Conservation (phyloP, 176 grass and related monocot species). For the Aechmea fasciata region DNA sequence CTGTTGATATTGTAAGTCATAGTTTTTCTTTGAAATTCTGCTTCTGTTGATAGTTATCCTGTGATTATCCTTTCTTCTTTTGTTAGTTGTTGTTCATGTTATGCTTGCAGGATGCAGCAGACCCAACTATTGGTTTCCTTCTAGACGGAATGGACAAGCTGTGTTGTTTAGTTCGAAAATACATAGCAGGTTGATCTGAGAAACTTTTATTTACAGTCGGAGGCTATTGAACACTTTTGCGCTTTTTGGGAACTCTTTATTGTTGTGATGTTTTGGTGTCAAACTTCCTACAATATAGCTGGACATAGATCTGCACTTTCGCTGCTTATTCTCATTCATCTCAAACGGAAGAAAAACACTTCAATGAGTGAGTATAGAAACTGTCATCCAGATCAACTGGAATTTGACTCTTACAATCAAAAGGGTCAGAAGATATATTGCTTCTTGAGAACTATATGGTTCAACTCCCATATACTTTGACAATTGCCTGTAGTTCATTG, state of each 20-base stretch:
- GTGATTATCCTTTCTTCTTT: background rate
- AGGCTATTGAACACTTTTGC: background rate
- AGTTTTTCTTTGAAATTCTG: background rate
- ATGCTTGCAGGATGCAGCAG: conserved; percentile 71
- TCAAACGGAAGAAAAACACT: background rate
- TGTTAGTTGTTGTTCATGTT: conserved; percentile 18
- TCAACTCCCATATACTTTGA: no score
- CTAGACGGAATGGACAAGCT: conserved; percentile 94
- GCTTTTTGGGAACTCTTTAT: background rate
- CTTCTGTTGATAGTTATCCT: background rate
- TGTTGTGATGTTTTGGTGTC: no score
- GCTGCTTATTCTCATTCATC: background rate
- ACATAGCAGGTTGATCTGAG: conserved; percentile 60
- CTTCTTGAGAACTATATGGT: no score
- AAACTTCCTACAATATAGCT: no score
- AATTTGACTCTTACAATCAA: no score
- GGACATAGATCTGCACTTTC: no score
- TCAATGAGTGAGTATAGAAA: background rate
- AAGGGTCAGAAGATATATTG: no score
- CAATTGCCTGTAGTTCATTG: no score
- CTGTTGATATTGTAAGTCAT: conserved; percentile 82
- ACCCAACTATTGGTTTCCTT: conserved; percentile 89
- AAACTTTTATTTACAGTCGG: background rate
- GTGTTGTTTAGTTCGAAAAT: conserved; percentile 88
- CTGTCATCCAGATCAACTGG: background rate